Evolutionary conservation across 768 basidiomycete genomes (phyloP).

Genomic region (Coprinellus micaceus): DNA sequence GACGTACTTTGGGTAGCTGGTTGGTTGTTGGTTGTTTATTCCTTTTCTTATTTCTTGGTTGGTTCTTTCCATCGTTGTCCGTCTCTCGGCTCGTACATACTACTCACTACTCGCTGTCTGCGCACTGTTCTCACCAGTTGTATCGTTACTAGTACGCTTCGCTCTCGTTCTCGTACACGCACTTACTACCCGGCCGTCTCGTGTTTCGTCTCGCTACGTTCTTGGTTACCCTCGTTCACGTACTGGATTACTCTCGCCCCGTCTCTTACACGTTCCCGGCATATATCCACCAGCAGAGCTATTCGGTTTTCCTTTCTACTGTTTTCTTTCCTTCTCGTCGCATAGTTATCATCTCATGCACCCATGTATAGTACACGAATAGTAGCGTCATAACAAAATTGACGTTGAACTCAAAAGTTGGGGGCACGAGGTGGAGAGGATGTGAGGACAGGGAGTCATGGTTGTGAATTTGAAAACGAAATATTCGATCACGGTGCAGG

Average conservation of each 20-base stretch:
- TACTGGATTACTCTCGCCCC: background rate
- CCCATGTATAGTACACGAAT: too few relatives aligned
- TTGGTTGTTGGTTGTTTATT: slow-evolving; percentile 5
- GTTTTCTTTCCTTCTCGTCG: background rate
- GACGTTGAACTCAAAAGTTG: background rate
- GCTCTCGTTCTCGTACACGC: background rate
- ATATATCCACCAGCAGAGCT: too few relatives aligned
- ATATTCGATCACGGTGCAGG: too few relatives aligned
- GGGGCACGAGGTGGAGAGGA: too few relatives aligned
- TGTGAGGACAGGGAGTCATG: too few relatives aligned
- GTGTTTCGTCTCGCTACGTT: background rate
- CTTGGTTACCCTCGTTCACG: background rate
- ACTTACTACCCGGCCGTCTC: background rate
- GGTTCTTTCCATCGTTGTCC: slow-evolving; percentile 13
- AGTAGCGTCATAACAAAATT: background rate
- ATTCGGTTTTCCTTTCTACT: too few relatives aligned
- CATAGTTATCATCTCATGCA: background rate
- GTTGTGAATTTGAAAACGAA: too few relatives aligned
- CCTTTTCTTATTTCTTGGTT: background rate
- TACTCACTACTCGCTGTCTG: slow-evolving; percentile 15
- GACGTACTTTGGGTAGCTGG: background rate
- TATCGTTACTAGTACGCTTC: slow-evolving; percentile 13
- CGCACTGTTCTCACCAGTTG: slow-evolving; percentile 10
- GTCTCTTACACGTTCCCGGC: background rate
- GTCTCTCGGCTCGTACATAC: slow-evolving; percentile 12